These are phyloP conservation scores for Hypoxylon sp. DNA, from an alignment of 2,329 filamentous ascomycete species.

Conservation along the genomic window DNA sequence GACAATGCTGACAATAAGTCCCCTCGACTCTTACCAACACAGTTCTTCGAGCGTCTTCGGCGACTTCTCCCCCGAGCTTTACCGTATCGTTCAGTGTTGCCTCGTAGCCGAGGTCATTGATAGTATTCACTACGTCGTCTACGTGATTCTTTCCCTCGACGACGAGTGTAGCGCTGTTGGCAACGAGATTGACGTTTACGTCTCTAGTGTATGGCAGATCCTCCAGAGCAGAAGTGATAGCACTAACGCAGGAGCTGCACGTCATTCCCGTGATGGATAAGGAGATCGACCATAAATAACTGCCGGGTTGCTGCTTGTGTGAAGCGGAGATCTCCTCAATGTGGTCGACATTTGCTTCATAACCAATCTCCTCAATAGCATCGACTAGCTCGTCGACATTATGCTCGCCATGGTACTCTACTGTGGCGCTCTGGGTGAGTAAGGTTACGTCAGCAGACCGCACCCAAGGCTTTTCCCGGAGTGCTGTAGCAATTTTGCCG, in stretches of 20 bases:
- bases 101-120: slow-evolving; percentile 12
- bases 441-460: slow-evolving; percentile 14
- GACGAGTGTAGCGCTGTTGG: slow-evolving; percentile 13
- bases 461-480: slow-evolving; percentile 19
- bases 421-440: slow-evolving; percentile 11
- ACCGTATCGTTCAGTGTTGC: slow-evolving; percentile 4
- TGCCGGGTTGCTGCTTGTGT: background rate
- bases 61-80: slow-evolving; percentile 2
- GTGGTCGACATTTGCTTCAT: slow-evolving; percentile 8
- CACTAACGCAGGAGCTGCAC: slow-evolving; percentile 13
- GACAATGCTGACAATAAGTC: slow-evolving; percentile 18
- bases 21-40: slow-evolving; percentile 16
- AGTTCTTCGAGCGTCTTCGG: background rate
- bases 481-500: slow-evolving; percentile 16
- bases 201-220: slow-evolving; percentile 4
- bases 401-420: slow-evolving; percentile 21
- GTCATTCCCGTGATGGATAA: slow-evolving; percentile 22
- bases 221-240: slow-evolving; percentile 11
- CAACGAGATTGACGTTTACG: slow-evolving; percentile 17
- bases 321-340: background rate
- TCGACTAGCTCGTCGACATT: slow-evolving; percentile 5
- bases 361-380: slow-evolving; percentile 11
- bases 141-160: slow-evolving; percentile 2
- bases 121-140: slow-evolving; percentile 4
- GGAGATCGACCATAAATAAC: slow-evolving; percentile 6